Base-by-base conservation (phyloP, 2,329 filamentous ascomycete genomes). In the Neopestalotiopsis clavispora region DNA sequence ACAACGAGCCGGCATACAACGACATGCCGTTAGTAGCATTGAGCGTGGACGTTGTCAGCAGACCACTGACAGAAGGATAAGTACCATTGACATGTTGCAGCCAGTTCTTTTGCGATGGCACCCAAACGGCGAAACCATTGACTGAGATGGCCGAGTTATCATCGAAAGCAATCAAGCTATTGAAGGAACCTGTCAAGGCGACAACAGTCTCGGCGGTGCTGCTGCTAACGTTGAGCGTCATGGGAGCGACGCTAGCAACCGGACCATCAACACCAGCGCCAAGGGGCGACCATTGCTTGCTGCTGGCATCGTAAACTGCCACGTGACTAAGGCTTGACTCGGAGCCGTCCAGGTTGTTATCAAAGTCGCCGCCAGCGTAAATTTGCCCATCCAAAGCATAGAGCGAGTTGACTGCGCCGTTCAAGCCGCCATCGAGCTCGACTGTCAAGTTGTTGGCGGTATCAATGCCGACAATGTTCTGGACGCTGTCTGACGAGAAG, bases 341-440 rank as follows among this genome's bases (percentile, higher is more conserved):
- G 2, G 86, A 85, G 60, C 87, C 86, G 67, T 89, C 86, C 30
- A 85, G 84, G 0, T 94, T 94, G 75, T 92, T 90, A 66, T 90
- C 92, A 80, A 99, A 99, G 67, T 90, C 89, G 63, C 96, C 96
- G 20, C 94, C 96, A 59, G 96, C 90, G 75, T 93, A 99, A 13
- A 98, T 83, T 42, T 81, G 84, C 20, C 88, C 87, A 66, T 85
- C 89, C 68, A 92, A 89, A 32, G 90, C 81, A 69, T 92, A 87
- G 83, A 97, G 88, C 13, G 90, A 86, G 67, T 87, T 80, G n/a
- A 99, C 93, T 69, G 90, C 86, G 2, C 90, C 91, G 75, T 99
- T 94, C 52, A 99, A 84, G 3, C 96, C 95, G 61, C 91, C 90
- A 34, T 90, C 89, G 1, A 89, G 82, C 23, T 90, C 80, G 69